phyloP scores from a whole-genome alignment of 2,329 filamentous ascomycete genomes.

The Xylaria multiplex region DNA sequence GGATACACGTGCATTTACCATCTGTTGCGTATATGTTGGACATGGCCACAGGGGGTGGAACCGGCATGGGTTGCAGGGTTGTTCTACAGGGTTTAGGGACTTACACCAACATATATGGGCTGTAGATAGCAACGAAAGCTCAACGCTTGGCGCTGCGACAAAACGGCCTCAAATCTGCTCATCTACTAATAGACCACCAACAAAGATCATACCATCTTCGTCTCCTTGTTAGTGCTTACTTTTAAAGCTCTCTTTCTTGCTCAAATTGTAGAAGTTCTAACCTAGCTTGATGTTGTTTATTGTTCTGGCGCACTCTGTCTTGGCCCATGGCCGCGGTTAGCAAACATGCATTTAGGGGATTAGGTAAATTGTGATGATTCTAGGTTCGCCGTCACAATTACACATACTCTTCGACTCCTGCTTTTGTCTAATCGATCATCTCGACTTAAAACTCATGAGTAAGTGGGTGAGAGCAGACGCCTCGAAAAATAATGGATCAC shows the following conservation, averaged over 20 bases:
- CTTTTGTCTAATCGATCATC: background rate
- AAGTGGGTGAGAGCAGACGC: background rate
- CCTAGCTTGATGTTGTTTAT: background rate
- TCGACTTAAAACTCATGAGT: background rate
- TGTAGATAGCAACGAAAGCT: no score
- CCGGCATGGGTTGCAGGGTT: background rate
- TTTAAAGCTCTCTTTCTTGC: no score
- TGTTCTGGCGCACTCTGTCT: no score
- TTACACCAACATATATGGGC: no score
- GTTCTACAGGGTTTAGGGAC: no score
- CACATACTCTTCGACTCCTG: background rate
- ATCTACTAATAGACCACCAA: conserved; percentile 12
- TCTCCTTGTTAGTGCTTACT: background rate
- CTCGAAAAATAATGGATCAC: background rate
- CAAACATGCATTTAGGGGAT: background rate
- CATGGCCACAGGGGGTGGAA: no score
- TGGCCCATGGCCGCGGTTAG: background rate
- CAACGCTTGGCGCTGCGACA: conserved; percentile 10
- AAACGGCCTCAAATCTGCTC: conserved; percentile 33
- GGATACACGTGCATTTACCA: background rate
- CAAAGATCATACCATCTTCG: background rate
- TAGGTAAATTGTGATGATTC: background rate
- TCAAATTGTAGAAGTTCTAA: background rate
- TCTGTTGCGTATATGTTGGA: background rate
- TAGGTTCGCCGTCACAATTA: background rate